Conservation (phyloP, 768 basidiomycete genomes). For the Dentipellis fragilis region DNA sequence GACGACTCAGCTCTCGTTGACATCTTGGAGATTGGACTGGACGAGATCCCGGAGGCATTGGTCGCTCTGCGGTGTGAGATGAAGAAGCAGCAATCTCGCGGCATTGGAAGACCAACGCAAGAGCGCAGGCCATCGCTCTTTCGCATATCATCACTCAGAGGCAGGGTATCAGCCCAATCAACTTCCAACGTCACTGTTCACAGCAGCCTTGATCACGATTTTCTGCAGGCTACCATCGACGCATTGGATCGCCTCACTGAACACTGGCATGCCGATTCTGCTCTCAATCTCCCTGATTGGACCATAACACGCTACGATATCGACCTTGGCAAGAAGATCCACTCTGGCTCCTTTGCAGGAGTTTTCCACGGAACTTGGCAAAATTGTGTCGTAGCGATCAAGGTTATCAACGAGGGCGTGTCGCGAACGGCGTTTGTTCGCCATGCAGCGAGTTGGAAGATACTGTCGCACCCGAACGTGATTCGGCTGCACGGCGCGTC, state of each 20-base stretch:
- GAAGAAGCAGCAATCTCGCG: background rate
- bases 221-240: constrained; percentile 64
- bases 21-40: constrained; percentile 48
- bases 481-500: constrained; percentile 72
- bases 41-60: constrained; percentile 72
- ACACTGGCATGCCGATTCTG: constrained; percentile 10
- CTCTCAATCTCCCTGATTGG: constrained; percentile 50
- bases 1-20: constrained; percentile 57
- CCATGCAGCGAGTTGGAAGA: constrained; percentile 68
- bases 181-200: constrained; percentile 13
- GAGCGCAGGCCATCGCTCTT: background rate
- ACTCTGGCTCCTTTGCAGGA: constrained; percentile 65
- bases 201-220: constrained; percentile 62
- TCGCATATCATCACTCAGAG: background rate
- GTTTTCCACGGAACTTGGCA: constrained; percentile 75
- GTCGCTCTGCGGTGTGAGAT: background rate
- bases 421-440: constrained; percentile 55
- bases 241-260: constrained; percentile 54
- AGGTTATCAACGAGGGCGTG: constrained; percentile 54
- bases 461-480: constrained; percentile 58
- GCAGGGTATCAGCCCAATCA: background rate
- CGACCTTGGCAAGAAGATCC: constrained; percentile 56
- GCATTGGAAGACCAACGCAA: background rate
- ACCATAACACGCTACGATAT: constrained; percentile 79
- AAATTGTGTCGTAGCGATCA: constrained; percentile 55